Evolutionary conservation across 2,329 filamentous ascomycete genomes (phyloP).

Genomic region (Botryotinia calthae): DNA sequence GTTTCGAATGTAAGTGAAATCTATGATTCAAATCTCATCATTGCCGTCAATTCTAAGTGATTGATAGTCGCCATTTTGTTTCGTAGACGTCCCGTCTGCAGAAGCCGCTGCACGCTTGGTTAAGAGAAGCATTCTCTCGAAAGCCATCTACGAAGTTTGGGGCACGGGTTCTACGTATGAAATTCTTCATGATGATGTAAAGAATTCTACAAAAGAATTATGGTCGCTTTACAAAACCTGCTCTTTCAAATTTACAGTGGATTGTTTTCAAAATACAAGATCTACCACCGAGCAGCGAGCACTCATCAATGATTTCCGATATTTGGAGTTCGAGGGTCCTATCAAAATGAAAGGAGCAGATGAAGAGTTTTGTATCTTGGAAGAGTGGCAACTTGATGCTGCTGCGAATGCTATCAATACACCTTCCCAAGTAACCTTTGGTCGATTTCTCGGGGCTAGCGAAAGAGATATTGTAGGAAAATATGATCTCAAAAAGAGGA

Average conservation of each 20-base stretch:
- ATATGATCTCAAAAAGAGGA: slow-evolving; percentile 88
- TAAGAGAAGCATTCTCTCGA: slow-evolving; percentile 73
- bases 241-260: slow-evolving; percentile 82
- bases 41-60: slow-evolving; percentile 23
- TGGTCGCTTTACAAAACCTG: slow-evolving; percentile 64
- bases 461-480: slow-evolving; percentile 65
- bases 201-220: slow-evolving; percentile 53
- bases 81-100: slow-evolving; percentile 66
- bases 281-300: slow-evolving; percentile 59
- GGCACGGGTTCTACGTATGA: slow-evolving; percentile 66
- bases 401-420: slow-evolving; percentile 48
- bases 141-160: slow-evolving; percentile 89
- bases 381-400: slow-evolving; percentile 67
- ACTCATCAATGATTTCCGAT: slow-evolving; percentile 80
- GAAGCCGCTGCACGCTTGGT: slow-evolving; percentile 66
- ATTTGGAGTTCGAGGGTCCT: slow-evolving; percentile 72
- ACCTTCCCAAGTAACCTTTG: slow-evolving; percentile 66
- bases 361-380: slow-evolving; percentile 75
- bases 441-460: slow-evolving; percentile 65
- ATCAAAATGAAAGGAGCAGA: slow-evolving; percentile 75
- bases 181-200: slow-evolving; percentile 65
- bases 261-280: slow-evolving; percentile 76
- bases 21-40: slow-evolving; percentile 21
- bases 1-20: slow-evolving; percentile 61
- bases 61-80: slow-evolving; percentile 77